Base-by-base conservation (phyloP, 2,329 filamentous ascomycete species). In the Exophiala dermatitidis region DNA sequence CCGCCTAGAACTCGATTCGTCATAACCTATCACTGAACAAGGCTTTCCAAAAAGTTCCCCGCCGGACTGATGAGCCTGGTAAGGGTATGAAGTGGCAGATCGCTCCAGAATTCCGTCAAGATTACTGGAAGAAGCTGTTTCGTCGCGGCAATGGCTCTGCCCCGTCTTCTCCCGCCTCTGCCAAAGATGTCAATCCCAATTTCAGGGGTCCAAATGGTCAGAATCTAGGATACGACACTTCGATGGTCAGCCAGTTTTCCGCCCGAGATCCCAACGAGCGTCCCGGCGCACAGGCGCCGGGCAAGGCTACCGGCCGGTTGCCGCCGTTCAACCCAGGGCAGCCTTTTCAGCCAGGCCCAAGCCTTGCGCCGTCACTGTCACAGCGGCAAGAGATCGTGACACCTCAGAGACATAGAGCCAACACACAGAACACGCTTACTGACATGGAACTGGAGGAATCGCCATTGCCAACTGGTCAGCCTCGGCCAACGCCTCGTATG, bases 21-120 rank as follows among this genome's bases (percentile, higher is more conserved):
- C 93, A 98, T 68, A 98, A 98, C 63, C 72, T 98, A 9, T 97
- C 93, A 1, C 73, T 98, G 40, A 97, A 95, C 69, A 95, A 96
- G 68, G 83, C 86, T 0, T 98, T 98, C 65, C 84, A 90, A 63
- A 98, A 98, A 69, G 86, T 95, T 5, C 87, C 93, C 2, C 84
- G 93, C 44, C 85, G 88, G 10, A 95, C 90, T 0, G 89, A 97
- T 63, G 93, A 98, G 68, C 93, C 93, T 26, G 93, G 93, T 8
- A 98, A 98, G 69, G 93, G 93, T 30, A 97, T 96, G 90, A 97
- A 97, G 68, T 98, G 93, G 93, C 88, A 91, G 70, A 90, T 98
- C 65, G 83, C 88, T 3, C 79, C 87, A 1, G 88, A 94, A 59
- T 80, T 85, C 60, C 83, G 86, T 46, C 88, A 96, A 12, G 91